phyloP scores from a whole-genome alignment of 2,329 filamentous ascomycete genomes.

The Grosmannia serpens region DNA sequence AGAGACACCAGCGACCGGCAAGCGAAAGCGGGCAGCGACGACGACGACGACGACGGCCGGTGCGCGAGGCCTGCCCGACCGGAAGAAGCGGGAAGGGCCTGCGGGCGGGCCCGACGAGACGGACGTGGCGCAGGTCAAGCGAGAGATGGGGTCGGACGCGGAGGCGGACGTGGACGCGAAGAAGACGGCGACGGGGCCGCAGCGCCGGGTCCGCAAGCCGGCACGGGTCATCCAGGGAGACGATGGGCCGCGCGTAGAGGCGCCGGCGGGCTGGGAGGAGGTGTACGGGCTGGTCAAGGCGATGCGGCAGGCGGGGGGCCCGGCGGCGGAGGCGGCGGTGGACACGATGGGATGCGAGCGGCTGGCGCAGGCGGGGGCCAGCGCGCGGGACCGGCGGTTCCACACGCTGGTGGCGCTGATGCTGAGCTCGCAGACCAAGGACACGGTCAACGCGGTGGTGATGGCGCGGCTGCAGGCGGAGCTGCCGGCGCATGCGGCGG shows the following conservation, averaged over 20 bases:
- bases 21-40: constrained; percentile 19
- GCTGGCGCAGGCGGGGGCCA: constrained; percentile 44
- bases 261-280: constrained; percentile 72
- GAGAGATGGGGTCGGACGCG: background rate
- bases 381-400: constrained; percentile 53
- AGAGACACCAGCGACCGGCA: constrained; percentile 11
- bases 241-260: constrained; percentile 23
- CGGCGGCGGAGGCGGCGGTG: constrained; percentile 66
- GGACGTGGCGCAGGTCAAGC: background rate
- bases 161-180: background rate
- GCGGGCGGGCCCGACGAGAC: background rate
- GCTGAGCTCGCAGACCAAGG: constrained; percentile 87
- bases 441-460: constrained; percentile 75
- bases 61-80: background rate
- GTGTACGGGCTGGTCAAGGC: constrained; percentile 66
- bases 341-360: constrained; percentile 96
- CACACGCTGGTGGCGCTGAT: constrained; percentile 82
- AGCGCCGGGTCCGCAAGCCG: constrained; percentile 15
- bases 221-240: constrained; percentile 8
- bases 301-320: constrained; percentile 53
- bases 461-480: constrained; percentile 71
- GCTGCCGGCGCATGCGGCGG: constrained; percentile 41
- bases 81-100: background rate
- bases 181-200: constrained; percentile 26
- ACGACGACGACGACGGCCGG: constrained; percentile 11